Percentiles rank a stretch among this genome's conserved stretches.
These are phyloP conservation scores for Gossypium longicalyx DNA, from an alignment of 345 rosid species.

Conservation along the genomic window DNA sequence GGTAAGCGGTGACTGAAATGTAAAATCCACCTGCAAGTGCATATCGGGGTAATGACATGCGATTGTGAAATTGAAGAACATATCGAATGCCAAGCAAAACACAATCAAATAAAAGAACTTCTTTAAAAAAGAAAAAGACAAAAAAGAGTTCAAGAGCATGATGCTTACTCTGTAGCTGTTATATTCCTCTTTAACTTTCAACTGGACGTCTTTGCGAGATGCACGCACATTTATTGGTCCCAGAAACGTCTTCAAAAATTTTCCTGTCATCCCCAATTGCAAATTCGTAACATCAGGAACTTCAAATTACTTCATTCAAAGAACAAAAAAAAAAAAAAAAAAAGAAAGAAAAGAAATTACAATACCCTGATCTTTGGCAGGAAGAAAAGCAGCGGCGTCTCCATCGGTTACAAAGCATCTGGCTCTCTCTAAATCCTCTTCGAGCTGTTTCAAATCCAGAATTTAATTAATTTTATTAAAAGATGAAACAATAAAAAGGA, in stretches of 20 bases:
- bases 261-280: constrained; percentile 30
- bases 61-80: not conserved
- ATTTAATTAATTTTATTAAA: not conserved
- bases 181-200: constrained; percentile 97
- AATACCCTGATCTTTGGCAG: constrained; percentile 64
- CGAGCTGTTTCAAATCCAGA: constrained; percentile 37
- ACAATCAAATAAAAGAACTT: not conserved
- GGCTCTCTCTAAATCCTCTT: constrained; percentile 85
- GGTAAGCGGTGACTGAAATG: not conserved
- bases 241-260: constrained; percentile 72
- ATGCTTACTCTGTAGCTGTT: constrained; percentile 91
- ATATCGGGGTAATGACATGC: not conserved
- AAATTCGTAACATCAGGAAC: not conserved
- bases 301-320: not conserved
- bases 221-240: constrained; percentile 97
- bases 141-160: not conserved
- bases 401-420: constrained; percentile 67
- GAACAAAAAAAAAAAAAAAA: not conserved
- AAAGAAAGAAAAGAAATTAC: not conserved
- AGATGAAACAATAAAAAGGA: not conserved
- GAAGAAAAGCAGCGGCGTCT: constrained; percentile 76
- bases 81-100: not conserved
- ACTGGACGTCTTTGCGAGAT: constrained; percentile 68
- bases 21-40: not conserved
- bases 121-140: not conserved